Conservation (phyloP, 768 basidiomycete species). For the Guyanaporus albipodus region DNA sequence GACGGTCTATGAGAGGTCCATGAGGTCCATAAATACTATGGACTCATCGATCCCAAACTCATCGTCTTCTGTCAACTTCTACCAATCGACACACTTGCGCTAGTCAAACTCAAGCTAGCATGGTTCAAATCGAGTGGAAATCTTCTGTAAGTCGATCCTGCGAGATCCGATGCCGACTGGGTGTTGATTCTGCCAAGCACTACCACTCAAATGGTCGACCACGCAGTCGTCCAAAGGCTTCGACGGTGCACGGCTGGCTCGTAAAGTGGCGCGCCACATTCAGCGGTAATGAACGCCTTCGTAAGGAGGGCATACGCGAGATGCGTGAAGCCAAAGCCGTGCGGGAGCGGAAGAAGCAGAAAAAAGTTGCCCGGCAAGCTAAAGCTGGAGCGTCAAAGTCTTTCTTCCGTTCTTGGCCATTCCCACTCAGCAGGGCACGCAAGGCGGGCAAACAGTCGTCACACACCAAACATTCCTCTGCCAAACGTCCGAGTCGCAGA, state of each 20-base stretch:
- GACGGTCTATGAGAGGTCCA: not conserved
- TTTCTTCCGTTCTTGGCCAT: constrained; percentile 26
- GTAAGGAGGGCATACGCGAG: constrained; percentile 67
- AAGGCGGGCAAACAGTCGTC: constrained; percentile 3
- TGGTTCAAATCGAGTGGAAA: constrained; percentile 34
- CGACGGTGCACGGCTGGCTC: constrained; percentile 70
- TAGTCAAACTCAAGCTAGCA: constrained; percentile 3
- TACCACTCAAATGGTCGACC: constrained; percentile 38
- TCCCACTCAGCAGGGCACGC: constrained; percentile 20
- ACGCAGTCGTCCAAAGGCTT: constrained; percentile 49
- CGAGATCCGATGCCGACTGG: not conserved
- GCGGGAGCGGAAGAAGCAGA: constrained; percentile 30
- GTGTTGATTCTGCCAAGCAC: constrained; percentile 16
- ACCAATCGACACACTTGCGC: constrained; percentile 2
- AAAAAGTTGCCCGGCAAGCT: constrained; percentile 15
- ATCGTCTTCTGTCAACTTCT: constrained; percentile 12
- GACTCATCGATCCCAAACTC: not conserved
- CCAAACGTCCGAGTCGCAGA: constrained; percentile 6
- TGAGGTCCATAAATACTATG: constrained; percentile 24
- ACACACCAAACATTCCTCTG: constrained; percentile 9
- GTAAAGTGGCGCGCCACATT: constrained; percentile 76
- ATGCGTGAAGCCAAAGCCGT: constrained; percentile 53
- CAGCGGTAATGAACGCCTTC: constrained; percentile 54
- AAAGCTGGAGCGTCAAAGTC: constrained; percentile 13
- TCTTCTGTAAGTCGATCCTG: constrained; percentile 25